Conservation (phyloP, 2,329 filamentous ascomycete genomes). For the Hirsutella minnesotensis region DNA sequence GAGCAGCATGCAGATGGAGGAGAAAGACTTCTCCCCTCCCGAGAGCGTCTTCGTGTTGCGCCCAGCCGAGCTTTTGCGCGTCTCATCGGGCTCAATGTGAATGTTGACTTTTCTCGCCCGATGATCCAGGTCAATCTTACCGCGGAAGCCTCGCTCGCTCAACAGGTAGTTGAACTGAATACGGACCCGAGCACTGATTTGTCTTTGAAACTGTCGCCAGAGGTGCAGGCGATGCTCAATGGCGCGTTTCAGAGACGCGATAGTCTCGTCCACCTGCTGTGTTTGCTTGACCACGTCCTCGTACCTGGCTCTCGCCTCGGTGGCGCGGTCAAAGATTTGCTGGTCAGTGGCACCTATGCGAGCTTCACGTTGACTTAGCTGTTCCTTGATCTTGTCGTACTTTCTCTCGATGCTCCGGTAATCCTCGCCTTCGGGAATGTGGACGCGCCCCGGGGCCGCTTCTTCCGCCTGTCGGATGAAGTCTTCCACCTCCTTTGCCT, state of each 20-base stretch:
- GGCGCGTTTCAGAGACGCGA: conserved; percentile 39
- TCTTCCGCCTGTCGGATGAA: conserved; percentile 42
- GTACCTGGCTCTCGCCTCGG: conserved; percentile 27
- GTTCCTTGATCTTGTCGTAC: conserved; percentile 40
- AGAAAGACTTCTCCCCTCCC: conserved; percentile 95
- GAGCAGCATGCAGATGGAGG: conserved; percentile 85
- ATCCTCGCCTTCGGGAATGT: conserved; percentile 54
- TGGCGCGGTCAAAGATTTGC: conserved; percentile 43
- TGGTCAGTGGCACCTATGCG: conserved; percentile 52
- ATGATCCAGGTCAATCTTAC: conserved; percentile 71
- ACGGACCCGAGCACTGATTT: conserved; percentile 76
- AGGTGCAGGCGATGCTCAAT: conserved; percentile 58
- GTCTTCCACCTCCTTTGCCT: conserved; percentile 35
- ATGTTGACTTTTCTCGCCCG: conserved; percentile 62
- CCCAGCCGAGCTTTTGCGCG: conserved; percentile 55
- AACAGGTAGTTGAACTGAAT: conserved; percentile 82
- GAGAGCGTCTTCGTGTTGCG: conserved; percentile 86
- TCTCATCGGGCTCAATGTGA: conserved; percentile 60
- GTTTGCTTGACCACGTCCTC: conserved; percentile 31
- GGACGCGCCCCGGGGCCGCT: conserved; percentile 43
- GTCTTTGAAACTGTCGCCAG: conserved; percentile 71
- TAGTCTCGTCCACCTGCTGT: conserved; percentile 26
- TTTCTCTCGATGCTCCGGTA: conserved; percentile 41
- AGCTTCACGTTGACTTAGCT: conserved; percentile 45
- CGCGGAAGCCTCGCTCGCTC: conserved; percentile 79